Evolutionary conservation across 164 flowering plant species (phyloP).

Genomic region (Vitis vinifera): ASM3070453v1 NC_081818.1:27356501-27357000

Average conservation of each 20-base stretch:
- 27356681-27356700: slow-evolving; percentile 12
- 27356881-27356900: slow-evolving; percentile 59
- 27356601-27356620: slow-evolving; percentile 68
- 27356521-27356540: slow-evolving; percentile 28
- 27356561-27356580: slow-evolving; percentile 32
- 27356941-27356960: background rate
- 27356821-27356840: slow-evolving; percentile 39
- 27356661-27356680: slow-evolving; percentile 11
- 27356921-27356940: slow-evolving; percentile 3
- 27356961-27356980: background rate
- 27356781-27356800: slow-evolving; percentile 16
- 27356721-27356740: slow-evolving; percentile 15
- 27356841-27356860: slow-evolving; percentile 70
- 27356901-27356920: slow-evolving; percentile 48
- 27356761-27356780: slow-evolving; percentile 57
- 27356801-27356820: slow-evolving; percentile 29
- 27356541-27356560: slow-evolving; percentile 54
- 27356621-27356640: slow-evolving; percentile 40
- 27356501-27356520: background rate
- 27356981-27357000: no score
- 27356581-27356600: slow-evolving; percentile 48
- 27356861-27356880: slow-evolving; percentile 70
- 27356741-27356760: slow-evolving; percentile 35
- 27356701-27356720: slow-evolving; percentile 12
- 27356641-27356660: slow-evolving; percentile 39